Percentiles rank a stretch among this genome's conserved stretches.
Conservation (phyloP, 176 grass and related monocot genomes). For the Ananas comosus region DNA sequence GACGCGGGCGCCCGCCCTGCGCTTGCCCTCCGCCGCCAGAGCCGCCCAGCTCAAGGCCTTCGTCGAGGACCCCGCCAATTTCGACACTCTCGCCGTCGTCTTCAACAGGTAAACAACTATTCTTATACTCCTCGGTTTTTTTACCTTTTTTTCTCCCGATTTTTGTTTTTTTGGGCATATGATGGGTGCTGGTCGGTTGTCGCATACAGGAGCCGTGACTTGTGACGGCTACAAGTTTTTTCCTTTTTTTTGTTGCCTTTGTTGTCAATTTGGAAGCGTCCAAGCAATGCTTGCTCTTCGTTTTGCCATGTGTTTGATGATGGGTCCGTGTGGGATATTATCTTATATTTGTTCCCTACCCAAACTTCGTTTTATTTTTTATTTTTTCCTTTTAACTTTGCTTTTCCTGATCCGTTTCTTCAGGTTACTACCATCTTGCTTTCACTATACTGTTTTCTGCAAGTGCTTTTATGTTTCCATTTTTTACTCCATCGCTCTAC, state of each 20-base stretch:
- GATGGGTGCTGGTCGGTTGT: no score
- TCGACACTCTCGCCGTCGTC: constrained; percentile 38
- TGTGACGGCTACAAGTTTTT: background rate
- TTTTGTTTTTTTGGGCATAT: no score
- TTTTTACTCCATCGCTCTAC: background rate
- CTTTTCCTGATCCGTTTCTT: background rate
- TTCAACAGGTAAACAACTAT: constrained; percentile 41
- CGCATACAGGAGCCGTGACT: background rate
- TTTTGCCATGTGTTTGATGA: background rate
- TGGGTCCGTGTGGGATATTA: background rate
- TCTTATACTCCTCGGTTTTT: background rate
- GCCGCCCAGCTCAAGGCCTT: constrained; percentile 57
- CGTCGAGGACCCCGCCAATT: constrained; percentile 42
- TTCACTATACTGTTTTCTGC: no score
- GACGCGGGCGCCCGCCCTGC: constrained; percentile 47
- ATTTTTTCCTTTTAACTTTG: background rate
- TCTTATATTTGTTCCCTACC: background rate
- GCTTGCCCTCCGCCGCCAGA: constrained; percentile 36
- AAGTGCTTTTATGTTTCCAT: no score
- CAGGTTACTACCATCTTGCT: no score
- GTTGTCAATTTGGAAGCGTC: background rate
- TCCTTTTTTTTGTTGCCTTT: background rate
- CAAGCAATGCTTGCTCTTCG: background rate
- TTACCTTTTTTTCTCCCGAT: background rate
- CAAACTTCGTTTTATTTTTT: background rate